phyloP scores from a whole-genome alignment of 352 stramenopile genomes.

The Sclerospora graminicola region DNA sequence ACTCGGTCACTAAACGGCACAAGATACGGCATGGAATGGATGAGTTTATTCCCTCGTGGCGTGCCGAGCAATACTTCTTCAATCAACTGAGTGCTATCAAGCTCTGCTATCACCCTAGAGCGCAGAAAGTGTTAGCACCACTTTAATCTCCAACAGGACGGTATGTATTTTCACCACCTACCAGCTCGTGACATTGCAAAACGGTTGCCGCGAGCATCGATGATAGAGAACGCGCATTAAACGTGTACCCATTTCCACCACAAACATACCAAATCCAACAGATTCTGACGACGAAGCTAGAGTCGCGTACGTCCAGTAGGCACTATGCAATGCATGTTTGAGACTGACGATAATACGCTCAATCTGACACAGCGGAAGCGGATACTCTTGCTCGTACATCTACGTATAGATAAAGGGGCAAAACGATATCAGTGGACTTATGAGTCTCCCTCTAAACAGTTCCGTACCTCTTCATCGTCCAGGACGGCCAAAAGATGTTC shows the following conservation, averaged over 20 bases:
- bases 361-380: conserved; percentile 52
- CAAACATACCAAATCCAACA: conserved; percentile 40
- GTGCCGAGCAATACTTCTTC: conserved; percentile 41
- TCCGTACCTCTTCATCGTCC: conserved; percentile 55
- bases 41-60: conserved; percentile 44
- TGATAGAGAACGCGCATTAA: conserved; percentile 59
- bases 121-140: background rate
- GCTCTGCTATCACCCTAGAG: conserved; percentile 39
- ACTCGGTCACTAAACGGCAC: conserved; percentile 63
- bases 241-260: conserved; percentile 42
- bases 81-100: conserved; percentile 48
- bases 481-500: conserved; percentile 54
- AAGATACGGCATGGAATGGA: conserved; percentile 66
- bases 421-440: too few species aligned
- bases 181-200: conserved; percentile 72
- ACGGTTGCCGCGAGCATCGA: conserved; percentile 52
- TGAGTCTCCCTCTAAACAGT: too few species aligned
- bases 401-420: conserved; percentile 6
- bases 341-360: conserved; percentile 48
- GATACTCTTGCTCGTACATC: conserved; percentile 64
- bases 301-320: conserved; percentile 38
- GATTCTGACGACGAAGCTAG: conserved; percentile 15
- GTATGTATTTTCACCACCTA: too few species aligned
- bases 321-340: conserved; percentile 45
- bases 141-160: too few species aligned